These are phyloP conservation scores for Tetrahymena elliotti DNA, from an alignment of 73 alveolate genomes.

Conservation along the genomic window DNA sequence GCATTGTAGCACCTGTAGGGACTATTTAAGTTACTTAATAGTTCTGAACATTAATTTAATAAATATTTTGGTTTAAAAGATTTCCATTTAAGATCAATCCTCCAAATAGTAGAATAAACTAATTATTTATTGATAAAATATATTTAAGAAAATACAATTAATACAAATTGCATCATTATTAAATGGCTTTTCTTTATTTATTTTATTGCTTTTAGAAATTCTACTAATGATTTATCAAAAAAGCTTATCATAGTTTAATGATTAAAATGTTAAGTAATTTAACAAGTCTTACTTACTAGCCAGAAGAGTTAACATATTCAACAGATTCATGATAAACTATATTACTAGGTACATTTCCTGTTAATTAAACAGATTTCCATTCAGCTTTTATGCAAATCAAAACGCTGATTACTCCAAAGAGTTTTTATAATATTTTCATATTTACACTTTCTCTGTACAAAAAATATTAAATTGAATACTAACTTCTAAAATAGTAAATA, in stretches of 20 bases:
- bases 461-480: background rate
- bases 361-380: background rate
- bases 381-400: background rate
- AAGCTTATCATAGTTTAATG: no score
- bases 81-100: background rate
- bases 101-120: background rate
- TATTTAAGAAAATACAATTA: background rate
- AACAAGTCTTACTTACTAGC: background rate
- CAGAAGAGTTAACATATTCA: background rate
- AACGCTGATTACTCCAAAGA: background rate
- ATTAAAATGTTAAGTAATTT: no score
- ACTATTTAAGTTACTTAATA: background rate
- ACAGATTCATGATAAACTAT: background rate
- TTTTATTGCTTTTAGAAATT: no score
- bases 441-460: no score
- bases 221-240: no score
- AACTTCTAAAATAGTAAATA: no score
- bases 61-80: background rate
- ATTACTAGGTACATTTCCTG: background rate
- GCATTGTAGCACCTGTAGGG: background rate
- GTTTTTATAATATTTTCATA: background rate
- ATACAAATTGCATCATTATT: no score
- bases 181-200: no score
- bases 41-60: background rate
- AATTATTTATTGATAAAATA: no score